Evolutionary conservation across 2,329 filamentous ascomycete species (phyloP).

Genomic region (Chaetomiaceae sp.): DNA sequence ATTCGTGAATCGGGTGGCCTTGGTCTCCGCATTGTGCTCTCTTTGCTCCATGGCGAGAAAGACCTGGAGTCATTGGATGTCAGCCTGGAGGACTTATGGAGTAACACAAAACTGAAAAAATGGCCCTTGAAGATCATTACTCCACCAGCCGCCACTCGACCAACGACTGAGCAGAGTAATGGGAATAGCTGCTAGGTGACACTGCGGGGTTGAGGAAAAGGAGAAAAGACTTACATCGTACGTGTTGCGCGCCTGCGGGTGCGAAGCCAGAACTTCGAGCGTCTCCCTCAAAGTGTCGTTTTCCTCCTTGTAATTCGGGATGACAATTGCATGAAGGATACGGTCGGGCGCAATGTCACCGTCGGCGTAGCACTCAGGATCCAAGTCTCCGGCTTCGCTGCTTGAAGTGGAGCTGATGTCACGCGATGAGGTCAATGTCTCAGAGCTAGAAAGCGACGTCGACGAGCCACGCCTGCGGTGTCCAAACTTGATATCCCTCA

Average conservation of each 20-base stretch:
- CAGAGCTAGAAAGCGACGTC: conserved; percentile 52
- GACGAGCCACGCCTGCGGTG: conserved; percentile 49
- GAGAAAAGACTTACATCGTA: conserved; percentile 61
- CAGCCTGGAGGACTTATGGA: conserved; percentile 13
- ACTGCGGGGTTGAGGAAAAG: not conserved
- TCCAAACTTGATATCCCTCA: conserved; percentile 45
- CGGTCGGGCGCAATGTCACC: conserved; percentile 40
- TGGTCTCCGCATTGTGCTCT: conserved; percentile 56
- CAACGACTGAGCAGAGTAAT: not conserved
- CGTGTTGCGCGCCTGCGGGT: conserved; percentile 56
- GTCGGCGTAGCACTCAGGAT: conserved; percentile 45
- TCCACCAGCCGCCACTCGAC: conserved; percentile 8
- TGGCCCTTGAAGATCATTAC: conserved; percentile 10
- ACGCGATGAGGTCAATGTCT: conserved; percentile 48
- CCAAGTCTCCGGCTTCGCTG: conserved; percentile 50
- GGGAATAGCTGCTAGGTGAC: not conserved
- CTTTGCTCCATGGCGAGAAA: conserved; percentile 71
- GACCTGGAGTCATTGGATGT: conserved; percentile 44
- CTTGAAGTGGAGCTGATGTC: conserved; percentile 42
- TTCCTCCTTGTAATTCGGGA: conserved; percentile 73
- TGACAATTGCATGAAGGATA: conserved; percentile 62
- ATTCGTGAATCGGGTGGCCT: conserved; percentile 58
- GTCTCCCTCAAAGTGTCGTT: conserved; percentile 64
- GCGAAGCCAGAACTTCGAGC: conserved; percentile 62
- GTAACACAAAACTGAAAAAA: conserved; percentile 14